A percentile compares a stretch with the other conserved stretches of the same genome.
These are phyloP conservation scores for Juncus inflexus DNA, from an alignment of 176 grass and related monocot species.

Conservation along the genomic window DNA sequence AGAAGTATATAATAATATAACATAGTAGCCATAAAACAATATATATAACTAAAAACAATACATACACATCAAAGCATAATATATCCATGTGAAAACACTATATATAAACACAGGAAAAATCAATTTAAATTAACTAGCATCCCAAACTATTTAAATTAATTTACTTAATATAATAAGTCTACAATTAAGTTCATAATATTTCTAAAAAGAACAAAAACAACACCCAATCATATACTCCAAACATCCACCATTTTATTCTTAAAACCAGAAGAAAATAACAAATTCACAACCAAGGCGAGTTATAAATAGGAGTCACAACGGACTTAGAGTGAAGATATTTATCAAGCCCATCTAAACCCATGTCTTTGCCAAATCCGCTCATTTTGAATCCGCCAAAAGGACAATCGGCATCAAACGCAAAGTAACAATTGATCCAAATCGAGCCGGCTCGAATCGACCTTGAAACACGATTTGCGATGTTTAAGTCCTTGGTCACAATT, in stretches of 20 bases:
- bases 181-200: too few species aligned
- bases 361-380: slow-evolving; percentile 77
- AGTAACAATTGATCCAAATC: slow-evolving; percentile 80
- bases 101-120: too few species aligned
- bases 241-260: neutral
- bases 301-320: slow-evolving; percentile 56
- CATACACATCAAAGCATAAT: too few species aligned
- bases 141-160: too few species aligned
- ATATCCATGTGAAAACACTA: too few species aligned
- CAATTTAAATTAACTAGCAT: too few species aligned
- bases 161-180: too few species aligned
- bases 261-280: slow-evolving; percentile 1
- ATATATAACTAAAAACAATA: too few species aligned
- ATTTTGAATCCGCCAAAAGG: slow-evolving; percentile 80
- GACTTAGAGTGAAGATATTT: slow-evolving; percentile 73
- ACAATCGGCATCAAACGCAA: slow-evolving; percentile 40
- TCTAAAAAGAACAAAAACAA: too few species aligned
- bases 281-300: slow-evolving; percentile 67
- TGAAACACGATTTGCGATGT: slow-evolving; percentile 47
- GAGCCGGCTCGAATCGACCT: slow-evolving; percentile 50
- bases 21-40: too few species aligned
- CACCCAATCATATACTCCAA: neutral
- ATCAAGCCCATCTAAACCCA: slow-evolving; percentile 63
- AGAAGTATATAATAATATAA: too few species aligned
- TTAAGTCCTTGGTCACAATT: slow-evolving; percentile 66